Evolutionary conservation across 1,139 yeast genomes (phyloP).

Genomic region (Yamadazyma songkhlaensis): DNA sequence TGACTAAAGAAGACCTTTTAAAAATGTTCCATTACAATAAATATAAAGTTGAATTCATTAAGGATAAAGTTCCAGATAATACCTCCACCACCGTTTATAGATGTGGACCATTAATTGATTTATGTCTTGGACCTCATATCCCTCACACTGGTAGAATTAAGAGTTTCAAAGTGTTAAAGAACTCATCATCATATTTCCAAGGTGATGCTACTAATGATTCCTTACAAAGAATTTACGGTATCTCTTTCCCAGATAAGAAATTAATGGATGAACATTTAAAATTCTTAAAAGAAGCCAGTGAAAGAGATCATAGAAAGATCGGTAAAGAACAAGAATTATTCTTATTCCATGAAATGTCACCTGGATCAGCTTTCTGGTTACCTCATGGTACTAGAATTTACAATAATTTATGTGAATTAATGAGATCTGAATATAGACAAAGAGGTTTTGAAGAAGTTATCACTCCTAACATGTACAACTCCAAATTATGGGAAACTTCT

Average conservation of each 20-base stretch:
- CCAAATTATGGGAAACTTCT: conserved; percentile 95
- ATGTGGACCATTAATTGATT: conserved; percentile 96
- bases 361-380: conserved; percentile 97
- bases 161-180: conserved; percentile 90
- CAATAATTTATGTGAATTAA: conserved; percentile 72
- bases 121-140: conserved; percentile 97
- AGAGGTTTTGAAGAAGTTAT: conserved; percentile 97
- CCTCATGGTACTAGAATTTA: conserved; percentile 98
- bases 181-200: conserved; percentile 93
- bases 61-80: conserved; percentile 91
- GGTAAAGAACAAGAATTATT: conserved; percentile 97
- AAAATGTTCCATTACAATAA: conserved; percentile 95
- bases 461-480: conserved; percentile 95
- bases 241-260: conserved; percentile 98
- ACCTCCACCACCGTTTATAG: conserved; percentile 95
- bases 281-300: conserved; percentile 94
- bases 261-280: conserved; percentile 93
- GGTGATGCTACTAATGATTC: conserved; percentile 95
- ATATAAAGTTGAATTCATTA: conserved; percentile 86
- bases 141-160: conserved; percentile 97
- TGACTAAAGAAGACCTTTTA: conserved; percentile 87
- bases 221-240: conserved; percentile 96
- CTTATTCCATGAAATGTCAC: conserved; percentile 93
- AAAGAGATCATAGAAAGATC: conserved; percentile 95
- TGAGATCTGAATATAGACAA: conserved; percentile 79